These are phyloP conservation scores for Yamadazyma membranifaciens DNA, from an alignment of 1,139 yeast species.

Conservation along the genomic window DNA sequence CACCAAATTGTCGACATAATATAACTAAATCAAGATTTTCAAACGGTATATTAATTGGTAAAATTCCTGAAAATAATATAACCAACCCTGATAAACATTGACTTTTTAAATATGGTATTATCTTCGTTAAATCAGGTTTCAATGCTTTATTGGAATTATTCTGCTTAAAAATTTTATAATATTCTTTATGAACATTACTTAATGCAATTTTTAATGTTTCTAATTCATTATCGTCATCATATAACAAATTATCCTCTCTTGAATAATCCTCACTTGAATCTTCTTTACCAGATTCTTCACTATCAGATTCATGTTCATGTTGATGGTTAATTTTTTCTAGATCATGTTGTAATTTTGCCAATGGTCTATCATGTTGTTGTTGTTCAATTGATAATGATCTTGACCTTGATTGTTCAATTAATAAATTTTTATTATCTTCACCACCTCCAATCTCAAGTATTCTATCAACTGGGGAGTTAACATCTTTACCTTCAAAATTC, in stretches of 20 bases:
- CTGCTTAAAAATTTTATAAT: slow-evolving; percentile 51
- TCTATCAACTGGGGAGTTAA: slow-evolving; percentile 47
- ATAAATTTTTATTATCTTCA: slow-evolving; percentile 43
- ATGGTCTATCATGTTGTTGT: slow-evolving; percentile 72
- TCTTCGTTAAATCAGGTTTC: slow-evolving; percentile 59
- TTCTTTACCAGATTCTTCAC: slow-evolving; percentile 16
- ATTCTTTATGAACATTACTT: slow-evolving; percentile 60
- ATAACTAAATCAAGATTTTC: slow-evolving; percentile 80
- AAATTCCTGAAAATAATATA: slow-evolving; percentile 79
- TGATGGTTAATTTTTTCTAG: slow-evolving; percentile 55
- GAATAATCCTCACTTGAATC: slow-evolving; percentile 26
- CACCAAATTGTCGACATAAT: slow-evolving; percentile 94
- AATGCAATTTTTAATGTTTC: slow-evolving; percentile 62
- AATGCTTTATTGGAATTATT: slow-evolving; percentile 10
- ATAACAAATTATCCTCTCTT: slow-evolving; percentile 54
- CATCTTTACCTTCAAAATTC: slow-evolving; percentile 8
- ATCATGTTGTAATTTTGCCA: slow-evolving; percentile 78
- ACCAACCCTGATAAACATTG: slow-evolving; percentile 67
- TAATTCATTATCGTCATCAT: slow-evolving; percentile 82
- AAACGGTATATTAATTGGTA: slow-evolving; percentile 73
- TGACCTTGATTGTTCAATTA: slow-evolving; percentile 54
- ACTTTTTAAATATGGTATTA: slow-evolving; percentile 72
- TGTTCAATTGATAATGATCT: slow-evolving; percentile 60
- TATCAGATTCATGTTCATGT: slow-evolving; percentile 17
- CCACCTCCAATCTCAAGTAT: slow-evolving; percentile 50